phyloP scores from a whole-genome alignment of 177 flowering plant species.

The Telopea speciosissima region DNA sequence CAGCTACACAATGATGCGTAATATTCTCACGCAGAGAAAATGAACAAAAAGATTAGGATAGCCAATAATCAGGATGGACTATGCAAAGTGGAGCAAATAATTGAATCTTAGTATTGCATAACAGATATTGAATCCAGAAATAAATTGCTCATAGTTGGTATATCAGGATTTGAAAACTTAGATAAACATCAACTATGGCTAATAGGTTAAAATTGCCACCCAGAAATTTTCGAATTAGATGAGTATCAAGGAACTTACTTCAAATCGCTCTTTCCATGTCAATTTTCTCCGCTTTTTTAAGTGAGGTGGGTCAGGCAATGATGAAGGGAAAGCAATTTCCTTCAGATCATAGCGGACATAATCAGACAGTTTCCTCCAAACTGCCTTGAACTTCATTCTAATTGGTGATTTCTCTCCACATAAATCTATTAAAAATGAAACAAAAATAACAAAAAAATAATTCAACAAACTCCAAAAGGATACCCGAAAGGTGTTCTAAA shows the following conservation, averaged over 20 bases:
- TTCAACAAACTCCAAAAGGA: too few relatives aligned
- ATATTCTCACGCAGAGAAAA: too few relatives aligned
- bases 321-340: slow-evolving; percentile 90
- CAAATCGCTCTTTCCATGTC: slow-evolving; percentile 57
- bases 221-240: background rate
- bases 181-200: background rate
- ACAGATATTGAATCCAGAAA: too few relatives aligned
- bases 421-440: slow-evolving; percentile 4
- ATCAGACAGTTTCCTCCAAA: slow-evolving; percentile 52
- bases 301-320: slow-evolving; percentile 82
- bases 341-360: slow-evolving; percentile 84
- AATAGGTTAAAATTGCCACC: background rate
- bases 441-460: too few relatives aligned
- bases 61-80: too few relatives aligned
- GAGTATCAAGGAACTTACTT: slow-evolving; percentile 26
- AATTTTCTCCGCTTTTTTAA: slow-evolving; percentile 52
- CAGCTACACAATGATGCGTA: too few relatives aligned
- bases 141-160: too few relatives aligned
- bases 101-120: too few relatives aligned
- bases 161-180: background rate
- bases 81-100: too few relatives aligned
- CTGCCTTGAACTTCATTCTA: slow-evolving; percentile 64
- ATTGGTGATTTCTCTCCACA: slow-evolving; percentile 3
- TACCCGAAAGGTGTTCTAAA: too few relatives aligned
- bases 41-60: too few relatives aligned